These are phyloP conservation scores for Celoporthe dispersa DNA, from an alignment of 2,329 filamentous ascomycete species.

Conservation along the genomic window DNA sequence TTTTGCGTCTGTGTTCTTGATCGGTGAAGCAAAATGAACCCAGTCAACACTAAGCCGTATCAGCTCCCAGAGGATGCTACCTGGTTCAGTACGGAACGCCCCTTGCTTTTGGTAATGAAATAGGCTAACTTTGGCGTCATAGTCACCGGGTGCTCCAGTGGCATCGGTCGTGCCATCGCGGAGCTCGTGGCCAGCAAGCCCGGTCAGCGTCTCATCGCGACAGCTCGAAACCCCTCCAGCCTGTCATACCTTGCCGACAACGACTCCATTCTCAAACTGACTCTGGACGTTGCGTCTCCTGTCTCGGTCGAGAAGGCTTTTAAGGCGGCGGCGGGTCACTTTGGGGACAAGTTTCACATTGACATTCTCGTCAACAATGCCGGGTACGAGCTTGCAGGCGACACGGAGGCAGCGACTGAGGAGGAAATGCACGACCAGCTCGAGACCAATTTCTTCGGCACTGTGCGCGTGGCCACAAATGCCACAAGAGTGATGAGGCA, in stretches of 20 bases:
- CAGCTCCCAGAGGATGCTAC: slow-evolving; percentile 41
- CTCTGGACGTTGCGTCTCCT: slow-evolving; percentile 51
- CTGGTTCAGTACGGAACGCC: slow-evolving; percentile 43
- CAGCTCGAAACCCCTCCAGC: slow-evolving; percentile 48
- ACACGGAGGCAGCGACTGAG: slow-evolving; percentile 34
- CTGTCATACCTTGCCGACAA: slow-evolving; percentile 46
- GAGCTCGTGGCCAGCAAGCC: slow-evolving; percentile 43
- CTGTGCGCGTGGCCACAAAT: slow-evolving; percentile 32
- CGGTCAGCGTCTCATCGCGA: slow-evolving; percentile 49
- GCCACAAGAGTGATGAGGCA: slow-evolving; percentile 37
- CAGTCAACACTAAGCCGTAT: slow-evolving; percentile 35
- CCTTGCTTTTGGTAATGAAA: neutral
- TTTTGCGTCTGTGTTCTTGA: neutral
- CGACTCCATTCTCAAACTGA: slow-evolving; percentile 47
- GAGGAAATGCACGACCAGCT: slow-evolving; percentile 34
- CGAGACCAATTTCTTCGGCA: slow-evolving; percentile 39
- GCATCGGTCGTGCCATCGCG: slow-evolving; percentile 49
- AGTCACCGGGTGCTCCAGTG: slow-evolving; percentile 56
- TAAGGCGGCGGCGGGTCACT: slow-evolving; percentile 37
- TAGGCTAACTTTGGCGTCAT: neutral
- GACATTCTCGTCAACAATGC: slow-evolving; percentile 43
- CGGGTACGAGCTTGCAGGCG: slow-evolving; percentile 48
- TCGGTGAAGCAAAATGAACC: slow-evolving; percentile 2
- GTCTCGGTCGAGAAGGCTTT: slow-evolving; percentile 43
- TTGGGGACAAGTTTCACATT: slow-evolving; percentile 37